phyloP scores from a whole-genome alignment of 345 rosid genomes.

The Salix purpurea region DNA sequence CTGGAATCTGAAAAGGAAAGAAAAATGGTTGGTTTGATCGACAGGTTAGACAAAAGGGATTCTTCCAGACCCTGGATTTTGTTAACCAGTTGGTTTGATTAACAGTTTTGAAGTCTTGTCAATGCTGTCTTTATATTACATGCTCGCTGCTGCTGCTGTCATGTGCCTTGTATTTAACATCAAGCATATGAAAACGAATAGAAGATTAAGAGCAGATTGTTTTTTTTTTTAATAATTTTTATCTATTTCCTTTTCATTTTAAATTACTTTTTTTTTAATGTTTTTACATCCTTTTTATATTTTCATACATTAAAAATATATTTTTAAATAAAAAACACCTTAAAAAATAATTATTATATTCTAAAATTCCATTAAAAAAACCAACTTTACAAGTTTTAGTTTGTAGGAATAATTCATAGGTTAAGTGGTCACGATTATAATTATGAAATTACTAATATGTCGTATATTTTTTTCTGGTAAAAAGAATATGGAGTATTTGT shows the following conservation, averaged over 20 bases:
- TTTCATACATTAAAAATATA: no score
- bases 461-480: no score
- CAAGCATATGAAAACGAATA: not conserved
- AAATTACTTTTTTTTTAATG: no score
- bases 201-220: not conserved
- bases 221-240: no score
- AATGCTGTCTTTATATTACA: constrained; percentile 10
- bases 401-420: not conserved
- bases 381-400: not conserved
- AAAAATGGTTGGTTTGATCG: constrained; percentile 48
- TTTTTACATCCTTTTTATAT: no score
- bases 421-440: not conserved
- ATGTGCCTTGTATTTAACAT: not conserved
- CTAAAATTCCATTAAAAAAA: not conserved
- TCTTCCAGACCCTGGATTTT: constrained; percentile 2
- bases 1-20: not conserved
- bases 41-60: constrained; percentile 15
- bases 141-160: constrained; percentile 1
- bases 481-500: no score
- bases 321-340: no score
- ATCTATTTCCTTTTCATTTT: no score
- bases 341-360: no score
- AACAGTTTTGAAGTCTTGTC: constrained; percentile 16
- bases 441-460: not conserved
- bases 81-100: constrained; percentile 35